These are phyloP conservation scores for Fragaria vesca DNA, from an alignment of 306 rosid genomes.

Conservation along the genomic window DNA sequence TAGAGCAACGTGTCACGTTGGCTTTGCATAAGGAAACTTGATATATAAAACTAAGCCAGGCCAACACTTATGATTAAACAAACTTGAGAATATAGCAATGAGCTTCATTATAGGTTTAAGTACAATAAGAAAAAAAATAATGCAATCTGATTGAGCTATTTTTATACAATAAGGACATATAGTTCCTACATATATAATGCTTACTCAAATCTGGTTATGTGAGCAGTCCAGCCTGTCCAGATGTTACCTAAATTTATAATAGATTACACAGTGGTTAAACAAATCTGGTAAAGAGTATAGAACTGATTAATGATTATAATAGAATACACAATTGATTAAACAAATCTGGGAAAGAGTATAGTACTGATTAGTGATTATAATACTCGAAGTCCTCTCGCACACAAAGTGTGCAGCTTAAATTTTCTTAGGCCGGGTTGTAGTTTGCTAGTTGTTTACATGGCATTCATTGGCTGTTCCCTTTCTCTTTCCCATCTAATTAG, in stretches of 20 bases:
- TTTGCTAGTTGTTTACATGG: constrained; percentile 21
- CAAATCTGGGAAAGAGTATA: constrained; percentile 24
- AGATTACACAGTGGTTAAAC: constrained; percentile 10
- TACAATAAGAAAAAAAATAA: constrained; percentile 17
- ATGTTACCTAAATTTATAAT: constrained; percentile 33
- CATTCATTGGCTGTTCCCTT: constrained; percentile 15
- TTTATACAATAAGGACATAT: constrained; percentile 15
- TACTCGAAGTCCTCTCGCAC: constrained; percentile 15
- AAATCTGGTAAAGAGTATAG: constrained; percentile 22
- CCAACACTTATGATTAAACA: constrained; percentile 26
- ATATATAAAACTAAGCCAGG: constrained; percentile 25
- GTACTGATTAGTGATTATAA: constrained; percentile 21
- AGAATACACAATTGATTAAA: constrained; percentile 12
- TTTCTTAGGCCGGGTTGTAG: constrained; percentile 3
- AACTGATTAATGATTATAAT: constrained; percentile 17
- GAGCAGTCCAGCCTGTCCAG: constrained; percentile 18
- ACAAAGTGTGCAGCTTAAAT: constrained; percentile 28
- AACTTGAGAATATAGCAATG: neutral
- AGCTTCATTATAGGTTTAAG: constrained; percentile 21
- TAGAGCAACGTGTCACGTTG: constrained; percentile 34
- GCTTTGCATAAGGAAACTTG: constrained; percentile 24
- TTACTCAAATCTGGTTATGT: constrained; percentile 25
- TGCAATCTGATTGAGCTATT: constrained; percentile 30
- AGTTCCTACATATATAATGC: constrained; percentile 7
- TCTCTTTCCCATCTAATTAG: neutral